Percentiles rank a stretch among this genome's conserved stretches.
These are phyloP conservation scores for Myriosclerotinia curreyana DNA, from an alignment of 2,329 filamentous ascomycete species.

Conservation along the genomic window DNA sequence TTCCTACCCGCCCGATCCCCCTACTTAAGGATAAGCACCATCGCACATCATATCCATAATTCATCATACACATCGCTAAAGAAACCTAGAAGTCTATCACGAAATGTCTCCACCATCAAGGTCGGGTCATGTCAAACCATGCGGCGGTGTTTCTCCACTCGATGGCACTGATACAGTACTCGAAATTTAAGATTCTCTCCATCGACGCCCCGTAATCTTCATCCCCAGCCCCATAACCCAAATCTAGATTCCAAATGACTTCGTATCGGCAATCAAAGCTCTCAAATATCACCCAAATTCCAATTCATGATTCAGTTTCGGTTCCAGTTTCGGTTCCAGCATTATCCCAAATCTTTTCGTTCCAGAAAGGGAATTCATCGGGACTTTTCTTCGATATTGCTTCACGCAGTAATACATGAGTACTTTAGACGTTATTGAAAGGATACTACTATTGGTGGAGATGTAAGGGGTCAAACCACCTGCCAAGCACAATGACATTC, in stretches of 20 bases:
- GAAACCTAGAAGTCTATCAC: not conserved
- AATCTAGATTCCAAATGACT: not conserved
- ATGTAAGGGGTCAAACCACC: constrained; percentile 13
- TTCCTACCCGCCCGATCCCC: constrained; percentile 7
- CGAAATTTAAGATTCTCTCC: constrained; percentile 6
- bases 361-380: not conserved
- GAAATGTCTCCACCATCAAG: constrained; percentile 2
- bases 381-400: constrained; percentile 6
- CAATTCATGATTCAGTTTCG: not conserved
- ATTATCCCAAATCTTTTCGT: not conserved
- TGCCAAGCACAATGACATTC: constrained; percentile 14
- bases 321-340: not conserved
- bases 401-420: not conserved
- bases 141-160: not conserved
- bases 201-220: constrained; percentile 11
- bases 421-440: constrained; percentile 1
- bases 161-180: constrained; percentile 1
- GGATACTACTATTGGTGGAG: constrained; percentile 1
- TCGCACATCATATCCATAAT: not conserved
- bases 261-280: not conserved
- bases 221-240: not conserved
- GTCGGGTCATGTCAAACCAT: constrained; percentile 1
- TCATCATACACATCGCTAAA: not conserved
- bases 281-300: constrained; percentile 1
- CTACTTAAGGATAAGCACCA: not conserved